Conservation (phyloP, 2,329 filamentous ascomycete species). For the Hymenoscyphus infarciens region DNA sequence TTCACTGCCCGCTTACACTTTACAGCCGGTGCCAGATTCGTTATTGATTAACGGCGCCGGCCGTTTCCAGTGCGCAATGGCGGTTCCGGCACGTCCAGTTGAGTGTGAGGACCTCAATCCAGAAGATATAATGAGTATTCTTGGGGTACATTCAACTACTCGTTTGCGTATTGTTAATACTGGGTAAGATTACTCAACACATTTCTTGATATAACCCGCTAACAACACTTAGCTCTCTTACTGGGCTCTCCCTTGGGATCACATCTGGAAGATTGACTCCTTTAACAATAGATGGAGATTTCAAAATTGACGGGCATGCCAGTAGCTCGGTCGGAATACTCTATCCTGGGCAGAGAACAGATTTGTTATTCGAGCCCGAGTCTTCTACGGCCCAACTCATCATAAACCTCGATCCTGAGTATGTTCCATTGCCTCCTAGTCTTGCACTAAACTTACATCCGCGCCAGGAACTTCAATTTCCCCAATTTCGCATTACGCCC, state of each 20-base stretch:
- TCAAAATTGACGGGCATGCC: conserved; percentile 26
- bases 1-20: conserved; percentile 1
- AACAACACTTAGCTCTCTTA: conserved; percentile 18
- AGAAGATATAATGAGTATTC: conserved; percentile 27
- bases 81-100: conserved; percentile 42
- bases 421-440: not conserved
- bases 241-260: conserved; percentile 21
- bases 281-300: conserved; percentile 39
- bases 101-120: conserved; percentile 36
- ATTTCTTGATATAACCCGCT: conserved; percentile 1
- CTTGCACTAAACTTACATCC: not conserved
- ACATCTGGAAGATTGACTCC: conserved; percentile 17
- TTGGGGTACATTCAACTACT: conserved; percentile 17
- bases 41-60: conserved; percentile 46
- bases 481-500: conserved; percentile 41
- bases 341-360: conserved; percentile 43
- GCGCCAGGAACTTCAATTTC: conserved; percentile 41
- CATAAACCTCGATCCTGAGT: conserved; percentile 38
- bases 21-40: conserved; percentile 46
- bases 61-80: conserved; percentile 43
- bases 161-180: not conserved
- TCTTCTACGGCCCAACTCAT: conserved; percentile 13
- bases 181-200: not conserved
- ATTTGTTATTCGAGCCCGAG: conserved; percentile 26
- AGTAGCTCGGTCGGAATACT: conserved; percentile 37